These are phyloP conservation scores for Suillus sp. DNA, from an alignment of 768 basidiomycete genomes.

Conservation along the genomic window DNA sequence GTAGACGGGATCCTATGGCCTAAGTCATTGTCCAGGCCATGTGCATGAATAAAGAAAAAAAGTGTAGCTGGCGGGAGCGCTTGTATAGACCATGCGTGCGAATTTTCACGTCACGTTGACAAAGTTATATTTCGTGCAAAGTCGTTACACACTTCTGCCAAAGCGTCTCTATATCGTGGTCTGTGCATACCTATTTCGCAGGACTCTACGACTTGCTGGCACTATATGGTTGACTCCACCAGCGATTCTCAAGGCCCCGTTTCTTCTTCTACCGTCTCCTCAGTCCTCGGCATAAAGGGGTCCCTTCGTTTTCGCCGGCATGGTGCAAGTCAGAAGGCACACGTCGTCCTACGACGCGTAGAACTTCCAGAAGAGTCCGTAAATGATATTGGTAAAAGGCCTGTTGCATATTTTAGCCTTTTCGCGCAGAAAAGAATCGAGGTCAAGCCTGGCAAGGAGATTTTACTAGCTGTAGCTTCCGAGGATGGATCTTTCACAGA, in stretches of 20 bases:
- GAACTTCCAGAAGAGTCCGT: slow-evolving; percentile 46
- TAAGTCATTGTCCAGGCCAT: background rate
- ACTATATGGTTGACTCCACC: slow-evolving; percentile 40
- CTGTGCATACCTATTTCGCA: slow-evolving; percentile 14
- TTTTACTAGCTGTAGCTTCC: slow-evolving; percentile 59
- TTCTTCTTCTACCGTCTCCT: slow-evolving; percentile 42
- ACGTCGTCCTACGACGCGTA: slow-evolving; percentile 67
- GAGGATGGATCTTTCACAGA: slow-evolving; percentile 57
- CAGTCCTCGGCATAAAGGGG: slow-evolving; percentile 64
- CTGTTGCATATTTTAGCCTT: slow-evolving; percentile 58
- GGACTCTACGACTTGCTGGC: slow-evolving; percentile 18
- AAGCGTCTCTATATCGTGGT: slow-evolving; percentile 15
- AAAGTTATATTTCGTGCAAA: slow-evolving; percentile 17
- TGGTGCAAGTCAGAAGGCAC: slow-evolving; percentile 66
- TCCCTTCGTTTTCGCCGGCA: slow-evolving; percentile 66
- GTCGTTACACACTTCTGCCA: slow-evolving; percentile 12
- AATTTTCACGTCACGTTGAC: slow-evolving; percentile 12
- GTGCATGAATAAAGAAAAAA: background rate
- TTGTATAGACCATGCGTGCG: slow-evolving; percentile 2
- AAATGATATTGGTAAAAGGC: slow-evolving; percentile 41
- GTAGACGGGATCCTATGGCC: background rate
- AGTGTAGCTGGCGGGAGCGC: background rate
- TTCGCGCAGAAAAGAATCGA: slow-evolving; percentile 72
- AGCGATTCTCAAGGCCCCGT: slow-evolving; percentile 36
- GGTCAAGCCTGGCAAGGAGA: slow-evolving; percentile 70